Base-by-base conservation (phyloP, 768 basidiomycete species). In the Boletus tylopilopsis region DNA sequence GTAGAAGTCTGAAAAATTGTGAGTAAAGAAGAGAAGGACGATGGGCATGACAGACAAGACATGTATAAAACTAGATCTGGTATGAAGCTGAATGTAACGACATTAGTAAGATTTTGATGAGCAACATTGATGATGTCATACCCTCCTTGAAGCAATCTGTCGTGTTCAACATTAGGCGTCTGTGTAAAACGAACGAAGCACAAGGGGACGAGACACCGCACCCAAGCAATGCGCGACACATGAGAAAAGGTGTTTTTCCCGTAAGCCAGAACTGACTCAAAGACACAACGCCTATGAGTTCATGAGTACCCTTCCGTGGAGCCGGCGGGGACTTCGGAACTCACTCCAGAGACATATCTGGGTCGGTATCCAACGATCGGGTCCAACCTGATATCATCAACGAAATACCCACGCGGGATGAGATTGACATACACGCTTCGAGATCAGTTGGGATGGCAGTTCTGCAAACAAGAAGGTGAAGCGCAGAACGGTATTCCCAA, bases 331-430 rank as follows among this genome's bases (percentile, higher is more conserved):
- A 5, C 4, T 21, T n/a, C n/a, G n/a, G n/a, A n/a, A 36, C 53
- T 49, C 29, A 66, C 77, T 75, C 79, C 79, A 81, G 16, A 73
- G 51, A 44, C 75, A 76, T 68, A 82, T 79, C 60, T 82, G 80
- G 2, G 71, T 74, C 6, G 81, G 79, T 62, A 82, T 81, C 81
- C 79, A 84, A 22, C 78, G 74, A 62, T 85, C 82, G 4, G 82
- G 81, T 3, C 83, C 82, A 33, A 81, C 53, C 76, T 79, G 22
- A 36, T 42, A 27, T 16, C 15, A 18, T 47, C 42, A 56, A 19
- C 27, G n/a, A 11, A 32, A 2, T 35, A 30, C 29, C 27, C 18
- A 40, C 11, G n/a, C 15, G 6, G 6, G 3, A 45, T 21, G 18
- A 13, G 9, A 34, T 13, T 15, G 2, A 60, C 72, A 38, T 36